phyloP scores from a whole-genome alignment of 78 protist species.

The Dictyostelium citrinum region DNA sequence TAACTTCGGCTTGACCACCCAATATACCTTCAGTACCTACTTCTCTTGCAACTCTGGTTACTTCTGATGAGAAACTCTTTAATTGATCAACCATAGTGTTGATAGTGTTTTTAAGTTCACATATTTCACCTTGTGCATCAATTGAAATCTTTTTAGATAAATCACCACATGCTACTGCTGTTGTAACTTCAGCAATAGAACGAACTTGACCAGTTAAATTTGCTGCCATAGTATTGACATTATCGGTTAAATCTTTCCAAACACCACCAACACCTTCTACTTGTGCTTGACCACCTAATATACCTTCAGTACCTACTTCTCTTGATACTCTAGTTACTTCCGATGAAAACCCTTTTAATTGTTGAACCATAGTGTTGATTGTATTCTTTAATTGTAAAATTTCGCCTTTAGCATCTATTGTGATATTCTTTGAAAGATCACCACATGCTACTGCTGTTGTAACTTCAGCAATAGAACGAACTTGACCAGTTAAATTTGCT shows the following conservation, averaged over 20 bases:
- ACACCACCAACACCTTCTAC: conserved; percentile 39
- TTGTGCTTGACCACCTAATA: conserved; percentile 65
- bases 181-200: conserved; percentile 66
- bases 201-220: conserved; percentile 74
- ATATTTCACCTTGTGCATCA: conserved; percentile 63
- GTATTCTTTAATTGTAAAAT: conserved; percentile 46
- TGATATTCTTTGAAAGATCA: conserved; percentile 48
- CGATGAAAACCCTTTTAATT: conserved; percentile 56
- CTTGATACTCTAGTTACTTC: conserved; percentile 69
- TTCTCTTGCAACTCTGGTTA: conserved; percentile 54
- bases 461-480: conserved; percentile 55
- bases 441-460: conserved; percentile 69
- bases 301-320: conserved; percentile 76
- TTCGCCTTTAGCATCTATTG: conserved; percentile 66
- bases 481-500: conserved; percentile 50
- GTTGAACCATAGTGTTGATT: conserved; percentile 71
- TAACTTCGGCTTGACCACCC: conserved; percentile 50
- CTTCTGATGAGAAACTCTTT: conserved; percentile 39
- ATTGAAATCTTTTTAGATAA: conserved; percentile 51
- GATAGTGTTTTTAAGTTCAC: conserved; percentile 57
- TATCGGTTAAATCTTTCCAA: conserved; percentile 48
- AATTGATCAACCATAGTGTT: conserved; percentile 65
- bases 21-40: conserved; percentile 69
- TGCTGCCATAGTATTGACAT: conserved; percentile 74
- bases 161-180: conserved; percentile 72